Conservation (phyloP, 331 rosid species). For the Rhamnella rubrinervis region DNA sequence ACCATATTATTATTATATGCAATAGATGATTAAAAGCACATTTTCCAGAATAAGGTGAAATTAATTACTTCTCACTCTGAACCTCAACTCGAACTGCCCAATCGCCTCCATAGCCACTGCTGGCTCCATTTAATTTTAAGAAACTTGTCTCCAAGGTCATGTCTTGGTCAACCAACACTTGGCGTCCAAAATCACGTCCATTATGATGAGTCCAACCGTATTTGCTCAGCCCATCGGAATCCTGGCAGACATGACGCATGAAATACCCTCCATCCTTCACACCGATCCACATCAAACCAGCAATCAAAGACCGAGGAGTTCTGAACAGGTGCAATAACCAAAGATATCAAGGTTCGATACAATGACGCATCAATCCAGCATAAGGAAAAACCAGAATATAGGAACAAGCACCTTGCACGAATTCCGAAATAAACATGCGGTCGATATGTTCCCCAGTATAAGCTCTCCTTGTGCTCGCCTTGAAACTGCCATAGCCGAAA, state of each 20-base stretch:
- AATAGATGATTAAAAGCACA: background rate
- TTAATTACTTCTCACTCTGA: slow-evolving; percentile 53
- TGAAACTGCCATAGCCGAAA: slow-evolving; percentile 61
- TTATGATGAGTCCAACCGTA: slow-evolving; percentile 58
- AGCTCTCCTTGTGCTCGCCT: slow-evolving; percentile 87
- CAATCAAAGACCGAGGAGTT: slow-evolving; percentile 85
- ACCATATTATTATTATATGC: background rate
- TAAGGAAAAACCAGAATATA: background rate
- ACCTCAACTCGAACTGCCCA: slow-evolving; percentile 80
- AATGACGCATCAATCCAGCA: background rate
- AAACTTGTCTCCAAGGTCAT: slow-evolving; percentile 69
- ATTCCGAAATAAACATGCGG: slow-evolving; percentile 88
- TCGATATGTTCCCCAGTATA: slow-evolving; percentile 99
- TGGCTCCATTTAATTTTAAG: slow-evolving; percentile 73
- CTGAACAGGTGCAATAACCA: slow-evolving; percentile 38
- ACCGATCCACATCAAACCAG: slow-evolving; percentile 67
- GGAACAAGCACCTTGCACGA: slow-evolving; percentile 71
- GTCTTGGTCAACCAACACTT: slow-evolving; percentile 71
- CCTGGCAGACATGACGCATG: slow-evolving; percentile 71
- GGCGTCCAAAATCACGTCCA: slow-evolving; percentile 74
- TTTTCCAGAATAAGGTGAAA: slow-evolving; percentile 10
- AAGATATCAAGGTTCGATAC: background rate
- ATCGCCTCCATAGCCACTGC: slow-evolving; percentile 93
- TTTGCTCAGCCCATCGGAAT: slow-evolving; percentile 48
- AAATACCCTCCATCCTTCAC: slow-evolving; percentile 53